Percentiles rank a stretch among this genome's conserved stretches.
Evolutionary conservation across 306 rosid species (phyloP).

Genomic region (Cicer arietinum): DNA sequence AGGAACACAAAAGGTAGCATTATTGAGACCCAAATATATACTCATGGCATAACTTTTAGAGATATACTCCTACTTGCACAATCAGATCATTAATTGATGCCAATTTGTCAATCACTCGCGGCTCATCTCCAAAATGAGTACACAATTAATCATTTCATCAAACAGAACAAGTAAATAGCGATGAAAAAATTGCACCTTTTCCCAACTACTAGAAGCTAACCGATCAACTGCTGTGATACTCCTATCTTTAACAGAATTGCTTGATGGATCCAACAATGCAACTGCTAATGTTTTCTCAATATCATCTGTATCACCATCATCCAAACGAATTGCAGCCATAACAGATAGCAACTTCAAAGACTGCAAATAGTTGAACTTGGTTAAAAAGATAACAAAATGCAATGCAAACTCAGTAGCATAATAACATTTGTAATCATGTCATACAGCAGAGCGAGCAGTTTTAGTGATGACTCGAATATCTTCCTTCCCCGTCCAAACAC

Average conservation of each 20-base stretch:
- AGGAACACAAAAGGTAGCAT: constrained; percentile 27
- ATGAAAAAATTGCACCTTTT: constrained; percentile 59
- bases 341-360: constrained; percentile 90
- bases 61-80: constrained; percentile 11
- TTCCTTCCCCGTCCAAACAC: constrained; percentile 94
- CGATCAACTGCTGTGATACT: constrained; percentile 68
- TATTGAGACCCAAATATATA: constrained; percentile 37
- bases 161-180: constrained; percentile 36
- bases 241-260: constrained; percentile 57
- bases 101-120: constrained; percentile 7
- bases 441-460: constrained; percentile 88
- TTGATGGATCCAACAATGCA: constrained; percentile 69
- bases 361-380: constrained; percentile 52
- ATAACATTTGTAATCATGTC: constrained; percentile 39
- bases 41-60: constrained; percentile 1
- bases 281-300: constrained; percentile 69
- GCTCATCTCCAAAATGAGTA: constrained; percentile 10
- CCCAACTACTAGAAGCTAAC: constrained; percentile 95
- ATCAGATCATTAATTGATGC: constrained; percentile 21
- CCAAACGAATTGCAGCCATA: constrained; percentile 90
- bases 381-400: constrained; percentile 24
- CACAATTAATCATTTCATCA: constrained; percentile 26
- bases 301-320: constrained; percentile 60
- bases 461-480: constrained; percentile 92
- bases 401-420: constrained; percentile 25